A percentile compares a stretch with the other conserved stretches of the same genome.
phyloP scores from a whole-genome alignment of 441 rosid genomes.

The Aleurites moluccanus region DNA sequence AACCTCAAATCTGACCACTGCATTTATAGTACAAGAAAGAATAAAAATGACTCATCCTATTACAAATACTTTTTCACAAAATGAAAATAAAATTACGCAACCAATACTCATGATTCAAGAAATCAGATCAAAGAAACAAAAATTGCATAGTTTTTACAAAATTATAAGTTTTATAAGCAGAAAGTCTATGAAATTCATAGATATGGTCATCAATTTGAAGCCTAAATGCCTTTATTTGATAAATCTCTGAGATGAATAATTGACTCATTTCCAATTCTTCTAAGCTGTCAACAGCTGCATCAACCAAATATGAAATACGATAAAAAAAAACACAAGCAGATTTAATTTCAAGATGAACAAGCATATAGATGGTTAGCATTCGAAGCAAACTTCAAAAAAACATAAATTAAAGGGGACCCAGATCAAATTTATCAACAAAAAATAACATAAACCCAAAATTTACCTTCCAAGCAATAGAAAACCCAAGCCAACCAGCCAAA shows the following conservation, averaged over 20 bases:
- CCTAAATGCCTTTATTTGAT: background rate
- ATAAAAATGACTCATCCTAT: background rate
- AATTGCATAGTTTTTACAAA: background rate
- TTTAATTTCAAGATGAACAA: background rate
- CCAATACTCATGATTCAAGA: background rate
- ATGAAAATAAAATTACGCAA: background rate
- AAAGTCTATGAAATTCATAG: background rate
- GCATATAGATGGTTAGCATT: background rate
- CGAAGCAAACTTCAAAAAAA: background rate
- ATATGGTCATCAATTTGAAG: background rate
- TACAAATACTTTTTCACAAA: background rate
- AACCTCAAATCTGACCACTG: background rate
- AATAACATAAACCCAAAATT: background rate
- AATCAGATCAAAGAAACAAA: background rate
- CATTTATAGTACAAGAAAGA: background rate
- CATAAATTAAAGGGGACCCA: background rate
- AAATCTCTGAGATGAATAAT: too few relatives aligned
- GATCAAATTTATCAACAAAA: background rate
- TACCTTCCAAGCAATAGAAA: constrained; percentile 67
- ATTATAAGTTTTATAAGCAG: background rate
- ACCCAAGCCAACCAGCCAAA: constrained; percentile 45
- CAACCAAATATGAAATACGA: background rate
- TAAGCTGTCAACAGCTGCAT: background rate
- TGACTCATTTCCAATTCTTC: background rate
- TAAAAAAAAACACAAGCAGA: background rate